A percentile compares a stretch with the other conserved stretches of the same genome.
These are phyloP conservation scores for Mycena albidolilacea DNA, from an alignment of 768 basidiomycete genomes.

Conservation along the genomic window DNA sequence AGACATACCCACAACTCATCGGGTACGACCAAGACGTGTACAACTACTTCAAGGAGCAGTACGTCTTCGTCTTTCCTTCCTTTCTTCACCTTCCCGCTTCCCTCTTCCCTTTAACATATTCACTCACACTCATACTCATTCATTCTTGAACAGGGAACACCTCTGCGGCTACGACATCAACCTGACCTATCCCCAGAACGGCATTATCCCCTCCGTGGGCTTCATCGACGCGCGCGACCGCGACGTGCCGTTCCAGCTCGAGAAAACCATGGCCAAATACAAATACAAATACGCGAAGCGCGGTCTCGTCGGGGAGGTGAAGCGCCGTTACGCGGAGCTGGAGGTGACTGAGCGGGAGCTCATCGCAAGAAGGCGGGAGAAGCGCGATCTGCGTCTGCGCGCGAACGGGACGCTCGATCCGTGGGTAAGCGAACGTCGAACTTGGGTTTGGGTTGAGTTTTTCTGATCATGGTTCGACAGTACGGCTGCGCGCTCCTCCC, in stretches of 20 bases:
- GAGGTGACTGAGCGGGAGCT: constrained; percentile 44
- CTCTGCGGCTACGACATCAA: constrained; percentile 78
- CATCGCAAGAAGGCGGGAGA: constrained; percentile 51
- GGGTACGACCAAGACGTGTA: constrained; percentile 78
- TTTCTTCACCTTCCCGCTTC: no score
- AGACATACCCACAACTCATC: constrained; percentile 85
- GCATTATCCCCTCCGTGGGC: constrained; percentile 61
- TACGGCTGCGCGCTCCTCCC: constrained; percentile 77
- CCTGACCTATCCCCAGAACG: constrained; percentile 77
- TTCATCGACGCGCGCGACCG: constrained; percentile 53
- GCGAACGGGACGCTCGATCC: constrained; percentile 71
- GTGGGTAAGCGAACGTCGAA: constrained; percentile 54
- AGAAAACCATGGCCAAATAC: constrained; percentile 20
- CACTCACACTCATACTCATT: background rate
- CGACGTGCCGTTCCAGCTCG: constrained; percentile 48
- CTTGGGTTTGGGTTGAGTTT: background rate
- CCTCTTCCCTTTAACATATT: no score
- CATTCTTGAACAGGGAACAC: constrained; percentile 57
- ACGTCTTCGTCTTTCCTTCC: constrained; percentile 42
- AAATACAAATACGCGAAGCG: constrained; percentile 31
- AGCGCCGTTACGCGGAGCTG: constrained; percentile 43
- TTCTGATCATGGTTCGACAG: constrained; percentile 43
- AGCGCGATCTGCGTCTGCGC: constrained; percentile 63
- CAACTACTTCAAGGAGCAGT: constrained; percentile 81
- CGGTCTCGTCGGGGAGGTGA: constrained; percentile 42